Conservation (phyloP, 805 yeast species). For the Candida wancherniae region DNA sequence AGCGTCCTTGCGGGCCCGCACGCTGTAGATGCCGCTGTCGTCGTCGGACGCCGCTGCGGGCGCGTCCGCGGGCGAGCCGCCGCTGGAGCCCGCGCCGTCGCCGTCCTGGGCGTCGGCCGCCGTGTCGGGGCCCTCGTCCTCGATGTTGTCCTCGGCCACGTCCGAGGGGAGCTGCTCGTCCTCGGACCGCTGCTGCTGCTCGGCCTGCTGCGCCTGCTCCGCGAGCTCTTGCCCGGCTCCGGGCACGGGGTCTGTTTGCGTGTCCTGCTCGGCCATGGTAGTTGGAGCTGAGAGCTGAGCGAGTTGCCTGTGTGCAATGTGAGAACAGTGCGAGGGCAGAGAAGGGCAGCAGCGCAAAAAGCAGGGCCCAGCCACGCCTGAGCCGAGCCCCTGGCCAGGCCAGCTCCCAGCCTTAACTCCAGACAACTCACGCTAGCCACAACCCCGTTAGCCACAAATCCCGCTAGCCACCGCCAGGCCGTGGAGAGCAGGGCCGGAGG, state of each 20-base stretch:
- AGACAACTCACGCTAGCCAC: too few relatives aligned
- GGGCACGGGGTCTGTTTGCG: neutral
- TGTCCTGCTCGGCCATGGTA: too few relatives aligned
- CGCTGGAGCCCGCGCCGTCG: neutral
- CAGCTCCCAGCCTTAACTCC: too few relatives aligned
- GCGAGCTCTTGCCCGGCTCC: conserved; percentile 2
- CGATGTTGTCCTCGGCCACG: conserved; percentile 12
- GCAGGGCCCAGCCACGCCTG: too few relatives aligned
- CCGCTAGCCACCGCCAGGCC: too few relatives aligned
- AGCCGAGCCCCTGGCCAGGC: too few relatives aligned
- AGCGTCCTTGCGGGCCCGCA: conserved; percentile 13
- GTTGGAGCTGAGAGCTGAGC: too few relatives aligned
- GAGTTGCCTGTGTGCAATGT: too few relatives aligned
- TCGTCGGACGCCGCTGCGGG: conserved; percentile 6
- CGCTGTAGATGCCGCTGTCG: conserved; percentile 15
- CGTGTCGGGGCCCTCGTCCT: conserved; percentile 7
- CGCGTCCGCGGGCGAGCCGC: neutral
- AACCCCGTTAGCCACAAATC: too few relatives aligned
- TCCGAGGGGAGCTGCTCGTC: conserved; percentile 14
- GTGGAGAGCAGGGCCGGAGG: too few relatives aligned
- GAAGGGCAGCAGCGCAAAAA: too few relatives aligned
- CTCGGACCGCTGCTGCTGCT: conserved; percentile 11
- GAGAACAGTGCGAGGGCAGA: too few relatives aligned
- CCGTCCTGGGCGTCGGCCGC: neutral
- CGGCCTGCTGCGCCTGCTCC: conserved; percentile 11